A percentile compares a stretch with the other conserved stretches of the same genome.
Evolutionary conservation across 2,329 filamentous ascomycete species (phyloP).

Genomic region (Neonectria neomacrospora): DNA sequence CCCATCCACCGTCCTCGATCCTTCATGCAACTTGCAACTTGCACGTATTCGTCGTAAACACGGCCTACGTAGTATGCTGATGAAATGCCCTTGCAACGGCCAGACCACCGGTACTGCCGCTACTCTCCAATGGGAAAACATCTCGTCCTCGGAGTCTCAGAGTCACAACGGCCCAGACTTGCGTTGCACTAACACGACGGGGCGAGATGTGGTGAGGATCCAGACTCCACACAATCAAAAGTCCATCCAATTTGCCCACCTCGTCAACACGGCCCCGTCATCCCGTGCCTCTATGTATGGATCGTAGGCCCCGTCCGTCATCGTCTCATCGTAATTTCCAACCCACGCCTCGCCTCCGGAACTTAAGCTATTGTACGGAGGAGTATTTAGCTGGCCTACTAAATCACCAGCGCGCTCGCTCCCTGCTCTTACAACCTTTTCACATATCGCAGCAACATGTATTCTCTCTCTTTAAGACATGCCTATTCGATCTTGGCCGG

Average conservation of each 20-base stretch:
- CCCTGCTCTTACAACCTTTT: constrained; percentile 2
- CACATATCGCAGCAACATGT: not conserved
- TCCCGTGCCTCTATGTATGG: constrained; percentile 21
- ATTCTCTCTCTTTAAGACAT: not conserved
- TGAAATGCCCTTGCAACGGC: constrained; percentile 11
- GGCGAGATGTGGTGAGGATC: constrained; percentile 7
- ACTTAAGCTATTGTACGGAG: constrained; percentile 10
- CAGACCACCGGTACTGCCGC: constrained; percentile 7
- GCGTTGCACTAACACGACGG: constrained; percentile 8
- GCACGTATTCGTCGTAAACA: not conserved
- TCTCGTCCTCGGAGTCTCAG: constrained; percentile 1
- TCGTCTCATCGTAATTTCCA: constrained; percentile 37
- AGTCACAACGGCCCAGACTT: constrained; percentile 5
- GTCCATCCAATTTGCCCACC: constrained; percentile 11
- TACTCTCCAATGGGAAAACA: constrained; percentile 11
- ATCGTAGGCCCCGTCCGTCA: constrained; percentile 16
- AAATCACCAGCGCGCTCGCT: not conserved
- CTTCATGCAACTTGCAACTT: not conserved
- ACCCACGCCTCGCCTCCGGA: constrained; percentile 28
- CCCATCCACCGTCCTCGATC: not conserved
- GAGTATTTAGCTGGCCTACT: constrained; percentile 1
- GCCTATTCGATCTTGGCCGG: not conserved
- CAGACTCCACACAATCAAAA: constrained; percentile 9
- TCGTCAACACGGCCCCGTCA: constrained; percentile 18
- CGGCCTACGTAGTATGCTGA: not conserved